phyloP scores from a whole-genome alignment of 768 basidiomycete genomes.

The Suillus subalutaceus region DNA sequence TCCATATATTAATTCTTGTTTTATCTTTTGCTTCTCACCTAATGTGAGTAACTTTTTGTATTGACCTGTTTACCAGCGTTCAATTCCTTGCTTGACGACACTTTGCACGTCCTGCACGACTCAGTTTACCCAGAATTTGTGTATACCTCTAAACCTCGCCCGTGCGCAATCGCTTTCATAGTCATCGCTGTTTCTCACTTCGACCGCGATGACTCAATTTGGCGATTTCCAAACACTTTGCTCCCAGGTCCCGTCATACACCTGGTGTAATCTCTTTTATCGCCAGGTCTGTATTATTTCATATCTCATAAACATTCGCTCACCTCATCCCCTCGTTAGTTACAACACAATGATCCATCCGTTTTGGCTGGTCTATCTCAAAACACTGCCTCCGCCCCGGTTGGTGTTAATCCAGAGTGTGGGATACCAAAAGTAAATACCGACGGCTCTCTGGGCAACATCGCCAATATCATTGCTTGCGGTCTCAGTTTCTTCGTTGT shows the following conservation, averaged over 20 bases:
- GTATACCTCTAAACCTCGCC: neutral
- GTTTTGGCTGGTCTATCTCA: constrained; percentile 46
- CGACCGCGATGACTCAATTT: constrained; percentile 55
- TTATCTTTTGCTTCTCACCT: neutral
- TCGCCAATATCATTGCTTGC: constrained; percentile 85
- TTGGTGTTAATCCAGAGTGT: constrained; percentile 83
- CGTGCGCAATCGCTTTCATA: neutral
- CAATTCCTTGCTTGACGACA: constrained; percentile 30
- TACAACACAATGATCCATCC: constrained; percentile 36
- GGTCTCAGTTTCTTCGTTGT: constrained; percentile 69
- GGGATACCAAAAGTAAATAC: constrained; percentile 68
- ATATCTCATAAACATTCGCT: constrained; percentile 13
- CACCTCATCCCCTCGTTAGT: constrained; percentile 39
- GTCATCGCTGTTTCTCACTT: neutral
- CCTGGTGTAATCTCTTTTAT: constrained; percentile 96
- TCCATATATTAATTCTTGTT: neutral
- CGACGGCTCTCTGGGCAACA: constrained; percentile 71
- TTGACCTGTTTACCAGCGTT: constrained; percentile 33
- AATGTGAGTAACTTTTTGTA: constrained; percentile 23
- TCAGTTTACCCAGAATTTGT: constrained; percentile 14
- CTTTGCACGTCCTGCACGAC: constrained; percentile 21
- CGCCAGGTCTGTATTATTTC: constrained; percentile 59
- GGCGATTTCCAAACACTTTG: constrained; percentile 77
- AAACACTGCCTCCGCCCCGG: constrained; percentile 58
- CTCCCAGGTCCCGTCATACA: constrained; percentile 71